phyloP scores from a whole-genome alignment of 345 rosid species.

The Salix viminalis region DNA sequence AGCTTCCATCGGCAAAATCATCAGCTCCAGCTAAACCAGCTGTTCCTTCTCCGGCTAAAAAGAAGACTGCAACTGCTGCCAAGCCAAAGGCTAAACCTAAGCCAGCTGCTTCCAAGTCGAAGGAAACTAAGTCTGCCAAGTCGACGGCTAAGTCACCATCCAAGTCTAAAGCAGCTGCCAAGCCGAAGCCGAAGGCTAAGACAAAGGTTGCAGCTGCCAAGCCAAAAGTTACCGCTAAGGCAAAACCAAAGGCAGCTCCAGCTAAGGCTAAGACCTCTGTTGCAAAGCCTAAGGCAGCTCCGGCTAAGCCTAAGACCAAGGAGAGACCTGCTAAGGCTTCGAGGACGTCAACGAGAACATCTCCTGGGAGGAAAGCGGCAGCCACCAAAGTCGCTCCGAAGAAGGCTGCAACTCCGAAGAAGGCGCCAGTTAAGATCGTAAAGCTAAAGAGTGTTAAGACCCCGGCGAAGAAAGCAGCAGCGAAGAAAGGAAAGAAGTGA shows the following conservation, averaged over 20 bases:
- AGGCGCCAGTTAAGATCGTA: slow-evolving; percentile 41
- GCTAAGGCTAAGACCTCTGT: slow-evolving; percentile 30
- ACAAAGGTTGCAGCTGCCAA: slow-evolving; percentile 40
- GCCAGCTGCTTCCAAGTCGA: slow-evolving; percentile 18
- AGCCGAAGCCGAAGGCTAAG: slow-evolving; percentile 32
- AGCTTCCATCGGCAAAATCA: slow-evolving; percentile 42
- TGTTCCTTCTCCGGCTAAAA: slow-evolving; percentile 19
- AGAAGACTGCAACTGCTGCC: slow-evolving; percentile 18
- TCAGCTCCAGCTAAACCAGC: slow-evolving; percentile 17
- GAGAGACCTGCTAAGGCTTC: slow-evolving; percentile 63
- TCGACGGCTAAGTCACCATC: slow-evolving; percentile 29
- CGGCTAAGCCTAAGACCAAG: slow-evolving; percentile 39
- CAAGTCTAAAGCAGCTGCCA: slow-evolving; percentile 25
- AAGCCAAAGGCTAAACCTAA: slow-evolving; percentile 35
- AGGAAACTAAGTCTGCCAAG: slow-evolving; percentile 31
- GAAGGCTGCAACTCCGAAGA: slow-evolving; percentile 38
- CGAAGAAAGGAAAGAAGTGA: slow-evolving; percentile 48
- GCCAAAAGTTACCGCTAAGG: slow-evolving; percentile 17
- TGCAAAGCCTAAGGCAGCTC: slow-evolving; percentile 41
- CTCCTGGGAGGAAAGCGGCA: slow-evolving; percentile 56
- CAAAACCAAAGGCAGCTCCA: slow-evolving; percentile 18
- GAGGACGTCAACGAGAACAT: slow-evolving; percentile 55
- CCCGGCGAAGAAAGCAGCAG: slow-evolving; percentile 46
- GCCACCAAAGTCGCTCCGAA: slow-evolving; percentile 37
- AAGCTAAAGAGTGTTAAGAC: slow-evolving; percentile 53